Evolutionary conservation across 805 yeast species (phyloP).

Genomic region (Saitoella complicata): DNA sequence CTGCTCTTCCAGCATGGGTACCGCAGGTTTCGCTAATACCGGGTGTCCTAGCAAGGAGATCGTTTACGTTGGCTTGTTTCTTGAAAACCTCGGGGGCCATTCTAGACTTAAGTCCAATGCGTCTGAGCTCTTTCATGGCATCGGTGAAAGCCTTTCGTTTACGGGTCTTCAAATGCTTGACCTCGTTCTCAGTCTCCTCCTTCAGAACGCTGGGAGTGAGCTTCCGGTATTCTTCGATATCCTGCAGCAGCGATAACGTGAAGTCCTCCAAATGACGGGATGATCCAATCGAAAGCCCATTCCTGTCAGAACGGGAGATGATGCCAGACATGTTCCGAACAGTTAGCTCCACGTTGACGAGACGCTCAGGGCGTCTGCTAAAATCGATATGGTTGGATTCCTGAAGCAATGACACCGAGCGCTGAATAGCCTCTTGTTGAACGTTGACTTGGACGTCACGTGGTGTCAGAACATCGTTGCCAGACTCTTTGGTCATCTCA

Average conservation of each 20-base stretch:
- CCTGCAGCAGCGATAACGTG: constrained; percentile 37
- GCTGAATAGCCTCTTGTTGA: constrained; percentile 27
- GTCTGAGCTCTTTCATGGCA: constrained; percentile 52
- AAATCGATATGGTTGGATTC: too few species aligned
- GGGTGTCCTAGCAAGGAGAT: constrained; percentile 37
- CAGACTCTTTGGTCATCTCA: neutral
- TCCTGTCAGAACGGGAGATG: too few species aligned
- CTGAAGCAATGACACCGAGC: too few species aligned
- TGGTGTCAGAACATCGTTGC: neutral
- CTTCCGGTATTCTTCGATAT: constrained; percentile 44
- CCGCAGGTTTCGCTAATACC: too few species aligned
- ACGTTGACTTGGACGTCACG: neutral
- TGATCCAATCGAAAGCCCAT: constrained; percentile 20
- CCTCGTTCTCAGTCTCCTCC: constrained; percentile 56
- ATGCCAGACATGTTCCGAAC: constrained; percentile 33
- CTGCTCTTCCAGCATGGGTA: too few species aligned
- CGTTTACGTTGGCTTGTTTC: constrained; percentile 44
- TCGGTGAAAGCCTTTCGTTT: constrained; percentile 66
- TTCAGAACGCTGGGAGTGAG: constrained; percentile 63
- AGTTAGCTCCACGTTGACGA: constrained; percentile 36
- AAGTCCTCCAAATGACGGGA: constrained; percentile 37
- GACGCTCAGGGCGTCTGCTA: constrained; percentile 34
- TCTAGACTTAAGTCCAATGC: constrained; percentile 58
- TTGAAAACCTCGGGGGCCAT: constrained; percentile 50
- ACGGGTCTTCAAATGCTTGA: constrained; percentile 62